Evolutionary conservation across 257 asterid genomes (phyloP).

Genomic region (Solanum acaule): DNA sequence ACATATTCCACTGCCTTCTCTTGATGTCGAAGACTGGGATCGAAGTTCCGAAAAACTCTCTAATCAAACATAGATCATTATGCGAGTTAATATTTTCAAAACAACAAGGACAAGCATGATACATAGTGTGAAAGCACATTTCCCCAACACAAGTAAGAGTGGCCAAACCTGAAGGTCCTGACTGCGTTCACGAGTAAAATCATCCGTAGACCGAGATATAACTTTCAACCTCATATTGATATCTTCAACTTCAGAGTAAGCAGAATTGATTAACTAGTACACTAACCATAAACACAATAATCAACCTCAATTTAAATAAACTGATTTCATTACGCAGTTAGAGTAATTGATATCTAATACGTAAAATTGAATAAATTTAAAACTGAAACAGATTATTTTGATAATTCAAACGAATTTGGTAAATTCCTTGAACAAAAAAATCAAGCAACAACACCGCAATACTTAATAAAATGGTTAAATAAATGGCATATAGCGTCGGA

Average conservation of each 20-base stretch:
- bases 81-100: not conserved
- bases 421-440: not conserved
- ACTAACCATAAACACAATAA: not conserved
- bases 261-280: not conserved
- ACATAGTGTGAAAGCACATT: not conserved
- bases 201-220: conserved; percentile 77
- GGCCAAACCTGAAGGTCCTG: conserved; percentile 79
- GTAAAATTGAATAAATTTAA: not conserved
- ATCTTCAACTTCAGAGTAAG: not conserved
- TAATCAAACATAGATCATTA: conserved; percentile 4
- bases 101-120: not conserved
- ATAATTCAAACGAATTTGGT: not conserved
- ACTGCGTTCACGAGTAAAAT: conserved; percentile 94
- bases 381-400: not conserved
- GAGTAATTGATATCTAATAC: not conserved
- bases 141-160: not conserved
- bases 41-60: conserved; percentile 84
- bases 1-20: conserved; percentile 87
- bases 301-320: not conserved
- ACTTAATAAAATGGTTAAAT: not conserved
- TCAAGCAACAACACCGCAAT: not conserved
- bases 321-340: not conserved
- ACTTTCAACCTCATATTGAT: conserved; percentile 64
- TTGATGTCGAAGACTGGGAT: conserved; percentile 74
- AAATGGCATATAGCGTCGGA: not conserved